Conservation (phyloP, 2,329 filamentous ascomycete genomes). For the Botrytis fragariae region DNA sequence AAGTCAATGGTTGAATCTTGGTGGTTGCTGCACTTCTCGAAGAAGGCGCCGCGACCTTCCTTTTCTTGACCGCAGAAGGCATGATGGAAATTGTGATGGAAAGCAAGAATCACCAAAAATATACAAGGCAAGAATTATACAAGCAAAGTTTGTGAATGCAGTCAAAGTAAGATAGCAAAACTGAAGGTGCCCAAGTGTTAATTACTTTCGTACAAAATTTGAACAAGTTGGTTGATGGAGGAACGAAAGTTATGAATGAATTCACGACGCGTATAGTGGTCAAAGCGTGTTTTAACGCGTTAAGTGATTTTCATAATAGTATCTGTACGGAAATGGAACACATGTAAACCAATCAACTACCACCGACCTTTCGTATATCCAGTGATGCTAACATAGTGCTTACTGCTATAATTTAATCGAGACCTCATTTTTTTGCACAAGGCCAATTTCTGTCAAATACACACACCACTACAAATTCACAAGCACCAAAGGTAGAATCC, state of each 20-base stretch:
- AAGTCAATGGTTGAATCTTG: slow-evolving; percentile 40
- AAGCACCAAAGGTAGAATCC: background rate
- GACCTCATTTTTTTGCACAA: background rate
- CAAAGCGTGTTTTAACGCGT: slow-evolving; percentile 32
- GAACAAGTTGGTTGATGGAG: slow-evolving; percentile 14
- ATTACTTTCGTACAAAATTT: slow-evolving; percentile 14
- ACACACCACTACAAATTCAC: background rate
- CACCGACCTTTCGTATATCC: background rate
- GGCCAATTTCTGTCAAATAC: background rate
- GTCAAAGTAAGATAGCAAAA: slow-evolving; percentile 22
- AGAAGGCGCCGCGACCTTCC: slow-evolving; percentile 32
- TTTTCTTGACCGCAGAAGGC: slow-evolving; percentile 35
- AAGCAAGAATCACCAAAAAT: slow-evolving; percentile 15
- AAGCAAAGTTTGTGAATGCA: background rate
- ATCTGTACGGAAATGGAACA: background rate
- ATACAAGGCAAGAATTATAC: slow-evolving; percentile 12
- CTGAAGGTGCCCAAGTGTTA: slow-evolving; percentile 20
- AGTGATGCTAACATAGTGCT: background rate
- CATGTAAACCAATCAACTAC: background rate
- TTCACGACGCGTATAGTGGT: slow-evolving; percentile 22
- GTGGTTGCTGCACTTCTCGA: slow-evolving; percentile 23
- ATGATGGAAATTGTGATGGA: slow-evolving; percentile 32
- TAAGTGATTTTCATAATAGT: slow-evolving; percentile 30
- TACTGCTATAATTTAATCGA: background rate
- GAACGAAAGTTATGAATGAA: slow-evolving; percentile 22